phyloP scores from a whole-genome alignment of 2,329 filamentous ascomycete genomes.

The Sclerotiophoma versabilis region DNA sequence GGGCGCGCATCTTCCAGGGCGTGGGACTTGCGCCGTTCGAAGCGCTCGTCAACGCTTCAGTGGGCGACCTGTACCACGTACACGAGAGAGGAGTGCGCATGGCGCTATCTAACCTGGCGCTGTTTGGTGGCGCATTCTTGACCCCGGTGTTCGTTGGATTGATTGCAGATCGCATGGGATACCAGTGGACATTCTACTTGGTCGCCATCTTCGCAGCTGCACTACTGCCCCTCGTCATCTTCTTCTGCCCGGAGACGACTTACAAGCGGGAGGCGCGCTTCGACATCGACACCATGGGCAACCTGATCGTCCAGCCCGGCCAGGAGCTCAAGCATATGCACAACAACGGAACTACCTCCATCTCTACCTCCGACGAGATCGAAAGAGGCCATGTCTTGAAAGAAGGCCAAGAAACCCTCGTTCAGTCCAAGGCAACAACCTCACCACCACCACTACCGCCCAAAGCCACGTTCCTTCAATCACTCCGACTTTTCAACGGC shows the following conservation, averaged over 20 bases:
- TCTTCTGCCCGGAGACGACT: conserved; percentile 86
- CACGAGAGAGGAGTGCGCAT: conserved; percentile 86
- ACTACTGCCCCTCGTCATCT: conserved; percentile 73
- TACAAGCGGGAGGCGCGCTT: conserved; percentile 71
- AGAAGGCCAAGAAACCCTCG: neutral
- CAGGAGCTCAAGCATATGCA: conserved; percentile 1
- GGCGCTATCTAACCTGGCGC: conserved; percentile 77
- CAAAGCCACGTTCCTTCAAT: conserved; percentile 65
- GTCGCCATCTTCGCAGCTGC: conserved; percentile 81
- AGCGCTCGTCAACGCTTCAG: conserved; percentile 83
- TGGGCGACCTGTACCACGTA: conserved; percentile 90
- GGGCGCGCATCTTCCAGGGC: conserved; percentile 84
- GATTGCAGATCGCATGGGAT: conserved; percentile 78
- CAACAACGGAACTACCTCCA: neutral
- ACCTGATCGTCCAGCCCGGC: conserved; percentile 23
- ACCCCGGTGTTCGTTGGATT: conserved; percentile 92
- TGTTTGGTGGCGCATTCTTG: conserved; percentile 75
- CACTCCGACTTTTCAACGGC: conserved; percentile 76
- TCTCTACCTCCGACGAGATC: conserved; percentile 1
- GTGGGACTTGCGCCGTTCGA: conserved; percentile 89
- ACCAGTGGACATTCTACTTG: conserved; percentile 88
- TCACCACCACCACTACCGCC: conserved; percentile 42
- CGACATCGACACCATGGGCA: conserved; percentile 70
- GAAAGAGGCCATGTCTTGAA: conserved; percentile 2
- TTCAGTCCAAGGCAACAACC: neutral